These are phyloP conservation scores for Sanguinoderma infundibulare DNA, from an alignment of 1,284 basidiomycete species.

Conservation along the genomic window DNA sequence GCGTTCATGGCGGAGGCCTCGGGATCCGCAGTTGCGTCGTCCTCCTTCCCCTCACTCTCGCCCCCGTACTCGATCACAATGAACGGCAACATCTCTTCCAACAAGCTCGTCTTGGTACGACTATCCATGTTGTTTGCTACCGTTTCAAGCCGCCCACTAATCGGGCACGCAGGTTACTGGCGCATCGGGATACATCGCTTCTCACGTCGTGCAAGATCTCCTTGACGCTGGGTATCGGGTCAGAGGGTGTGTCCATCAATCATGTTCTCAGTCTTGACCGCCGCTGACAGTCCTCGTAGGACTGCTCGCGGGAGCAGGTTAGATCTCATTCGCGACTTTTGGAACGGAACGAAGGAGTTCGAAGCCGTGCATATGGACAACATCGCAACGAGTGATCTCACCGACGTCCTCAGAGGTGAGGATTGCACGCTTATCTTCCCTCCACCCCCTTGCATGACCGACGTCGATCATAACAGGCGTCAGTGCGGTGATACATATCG, in stretches of 20 bases:
- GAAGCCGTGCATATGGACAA: neutral
- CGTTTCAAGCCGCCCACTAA: too few relatives aligned
- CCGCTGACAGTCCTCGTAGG: neutral
- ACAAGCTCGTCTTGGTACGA: too few relatives aligned
- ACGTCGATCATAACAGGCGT: neutral
- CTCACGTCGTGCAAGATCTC: neutral
- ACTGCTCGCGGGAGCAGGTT: neutral
- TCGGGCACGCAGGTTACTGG: neutral
- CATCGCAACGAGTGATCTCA: neutral
- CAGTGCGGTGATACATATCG: neutral
- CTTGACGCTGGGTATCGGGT: neutral
- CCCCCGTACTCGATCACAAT: too few relatives aligned
- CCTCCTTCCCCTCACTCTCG: too few relatives aligned
- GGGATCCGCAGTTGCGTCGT: too few relatives aligned
- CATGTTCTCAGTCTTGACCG: neutral
- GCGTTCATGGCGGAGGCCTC: too few relatives aligned
- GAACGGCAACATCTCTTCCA: too few relatives aligned
- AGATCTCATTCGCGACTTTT: neutral
- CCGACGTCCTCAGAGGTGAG: neutral
- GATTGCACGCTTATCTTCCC: neutral
- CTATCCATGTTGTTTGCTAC: too few relatives aligned
- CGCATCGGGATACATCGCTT: neutral
- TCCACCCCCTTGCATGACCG: neutral
- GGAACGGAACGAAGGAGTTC: neutral
- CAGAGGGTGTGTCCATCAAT: neutral